These are phyloP conservation scores for Tetragonia tetragonoides DNA, from an alignment of 148 eudicot genomes.

Conservation along the genomic window DNA sequence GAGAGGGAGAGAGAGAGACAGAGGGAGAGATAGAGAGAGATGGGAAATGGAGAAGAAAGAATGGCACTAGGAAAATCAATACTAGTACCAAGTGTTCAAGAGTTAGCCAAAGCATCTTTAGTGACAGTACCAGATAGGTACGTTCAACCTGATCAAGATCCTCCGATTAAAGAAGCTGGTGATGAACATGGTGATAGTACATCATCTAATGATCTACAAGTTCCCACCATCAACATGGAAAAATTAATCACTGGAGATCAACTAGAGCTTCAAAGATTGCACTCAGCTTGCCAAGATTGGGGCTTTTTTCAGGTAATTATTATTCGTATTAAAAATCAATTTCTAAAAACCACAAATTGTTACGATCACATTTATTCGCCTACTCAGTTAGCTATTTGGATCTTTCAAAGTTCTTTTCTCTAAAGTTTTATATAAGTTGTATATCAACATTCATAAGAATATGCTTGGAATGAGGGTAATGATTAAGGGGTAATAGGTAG, in stretches of 20 bases:
- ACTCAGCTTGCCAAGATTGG: conserved; percentile 31
- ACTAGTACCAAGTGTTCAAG: conserved; percentile 30
- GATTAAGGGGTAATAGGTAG: no score
- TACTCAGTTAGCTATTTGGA: no score
- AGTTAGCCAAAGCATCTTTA: conserved; percentile 20
- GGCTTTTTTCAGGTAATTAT: conserved; percentile 37
- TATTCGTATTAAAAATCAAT: no score
- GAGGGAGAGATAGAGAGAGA: neutral
- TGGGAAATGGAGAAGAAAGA: neutral
- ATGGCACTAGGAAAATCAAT: conserved; percentile 19
- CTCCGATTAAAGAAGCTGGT: neutral
- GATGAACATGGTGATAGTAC: neutral
- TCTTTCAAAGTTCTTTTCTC: no score
- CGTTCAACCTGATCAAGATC: conserved; percentile 11
- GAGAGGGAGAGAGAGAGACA: neutral
- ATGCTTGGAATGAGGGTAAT: no score
- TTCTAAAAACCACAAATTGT: no score
- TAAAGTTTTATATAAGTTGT: no score
- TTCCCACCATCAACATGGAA: conserved; percentile 30
- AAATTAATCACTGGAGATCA: conserved; percentile 23
- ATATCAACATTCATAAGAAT: no score
- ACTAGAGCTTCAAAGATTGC: conserved; percentile 24
- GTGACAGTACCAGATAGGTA: conserved; percentile 13
- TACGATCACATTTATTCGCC: no score
- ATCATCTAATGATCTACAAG: conserved; percentile 10